Base-by-base conservation (phyloP, 106 monocot genomes). In the Acorus calamus region DNA sequence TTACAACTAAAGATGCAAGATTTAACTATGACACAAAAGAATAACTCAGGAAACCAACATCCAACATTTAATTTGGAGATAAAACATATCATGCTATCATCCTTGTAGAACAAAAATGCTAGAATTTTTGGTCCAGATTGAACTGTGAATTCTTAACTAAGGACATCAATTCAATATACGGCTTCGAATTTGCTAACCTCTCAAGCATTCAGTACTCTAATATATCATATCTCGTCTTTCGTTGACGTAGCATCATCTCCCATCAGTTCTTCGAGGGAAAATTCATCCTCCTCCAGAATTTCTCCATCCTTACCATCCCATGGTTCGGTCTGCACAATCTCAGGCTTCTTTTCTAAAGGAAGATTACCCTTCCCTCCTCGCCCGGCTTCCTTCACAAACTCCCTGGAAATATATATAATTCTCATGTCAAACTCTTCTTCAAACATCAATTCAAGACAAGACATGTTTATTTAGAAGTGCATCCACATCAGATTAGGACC, bases 231-330 rank as follows among this genome's bases (percentile, higher is more conserved):
- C 60, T 94, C 93, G 68, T 89, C 86, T 47, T 94, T 86, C 1
- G 28, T 28, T n/a, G 43, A 12, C 9, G 64, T 11, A 3, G 66
- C 46, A 2, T 76, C 81, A 8, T 87, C 90, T 14, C 71, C 84
- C 96, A 91, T 91, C 14, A 96, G 90, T 62, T 96, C 96, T 42
- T 91, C 90, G 7, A 96, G 87, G 7, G 96, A 96, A 69, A 96
- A 96, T 59, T 96, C 96, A 59, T 96, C 96, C 68, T 90, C 90
- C 64, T 96, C 96, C 41, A 91, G 47, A 49, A 91, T 60, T 78
- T 85, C 73, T 11, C 91, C 96, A 60, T 96, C 96, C 50, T 96
- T 85, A 44, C 96, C 96, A 62, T 96, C 96, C 96, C 96, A 96
- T 28, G 90, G 80, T 61, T 91, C 78, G 4, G 80, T 79, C 50